phyloP scores from a whole-genome alignment of 2,329 filamentous ascomycete species.

The Sporothrix luriei region DNA sequence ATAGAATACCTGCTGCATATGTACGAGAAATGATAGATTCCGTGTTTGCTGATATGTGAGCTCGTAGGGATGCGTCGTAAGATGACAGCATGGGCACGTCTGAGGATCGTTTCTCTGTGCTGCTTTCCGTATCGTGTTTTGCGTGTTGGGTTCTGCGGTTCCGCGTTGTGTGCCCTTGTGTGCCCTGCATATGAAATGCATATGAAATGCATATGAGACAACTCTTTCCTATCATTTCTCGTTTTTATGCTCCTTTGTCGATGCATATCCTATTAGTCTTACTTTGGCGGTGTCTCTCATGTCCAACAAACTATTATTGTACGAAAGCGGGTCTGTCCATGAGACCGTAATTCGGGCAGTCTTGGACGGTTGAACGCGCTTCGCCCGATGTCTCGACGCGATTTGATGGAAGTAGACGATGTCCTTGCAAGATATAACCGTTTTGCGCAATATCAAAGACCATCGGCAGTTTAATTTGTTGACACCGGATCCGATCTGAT shows the following conservation, averaged over 20 bases:
- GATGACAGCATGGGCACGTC: not conserved
- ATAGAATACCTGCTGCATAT: not conserved
- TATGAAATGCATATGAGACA: slow-evolving; percentile 14
- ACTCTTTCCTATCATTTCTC: not conserved
- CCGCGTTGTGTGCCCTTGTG: slow-evolving; percentile 11
- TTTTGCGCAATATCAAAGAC: too few relatives aligned
- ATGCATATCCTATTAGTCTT: not conserved
- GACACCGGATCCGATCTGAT: not conserved
- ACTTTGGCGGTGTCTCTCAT: not conserved
- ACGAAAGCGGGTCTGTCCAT: slow-evolving; percentile 15
- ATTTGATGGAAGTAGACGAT: not conserved
- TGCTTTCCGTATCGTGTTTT: not conserved
- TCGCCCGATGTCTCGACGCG: not conserved
- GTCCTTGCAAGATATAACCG: not conserved
- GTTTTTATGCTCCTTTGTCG: not conserved
- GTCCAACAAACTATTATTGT: not conserved
- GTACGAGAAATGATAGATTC: not conserved
- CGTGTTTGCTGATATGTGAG: not conserved
- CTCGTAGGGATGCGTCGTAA: not conserved
- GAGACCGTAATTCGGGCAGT: not conserved
- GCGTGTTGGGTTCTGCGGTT: not conserved
- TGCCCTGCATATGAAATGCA: slow-evolving; percentile 9
- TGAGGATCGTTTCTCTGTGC: not conserved
- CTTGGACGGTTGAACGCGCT: not conserved
- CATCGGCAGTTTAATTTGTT: not conserved